These are phyloP conservation scores for Juncus effusus DNA, from an alignment of 176 grass and related monocot species.

Conservation along the genomic window DNA sequence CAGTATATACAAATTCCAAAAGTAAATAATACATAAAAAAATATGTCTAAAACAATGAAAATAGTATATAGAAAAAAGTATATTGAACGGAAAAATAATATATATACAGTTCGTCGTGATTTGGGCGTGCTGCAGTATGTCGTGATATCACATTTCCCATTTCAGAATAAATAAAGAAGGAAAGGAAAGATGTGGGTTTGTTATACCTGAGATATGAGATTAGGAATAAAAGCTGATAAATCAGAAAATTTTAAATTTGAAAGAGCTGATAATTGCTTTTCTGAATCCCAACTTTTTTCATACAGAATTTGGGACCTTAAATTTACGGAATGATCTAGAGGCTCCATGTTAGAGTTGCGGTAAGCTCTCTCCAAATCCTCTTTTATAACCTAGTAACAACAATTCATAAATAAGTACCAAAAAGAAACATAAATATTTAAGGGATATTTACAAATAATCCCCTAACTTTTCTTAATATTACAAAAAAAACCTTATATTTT, in stretches of 20 bases:
- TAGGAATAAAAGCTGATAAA: conserved; percentile 49
- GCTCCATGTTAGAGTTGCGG: conserved; percentile 83
- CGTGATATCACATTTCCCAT: too few relatives aligned
- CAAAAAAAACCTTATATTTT: too few relatives aligned
- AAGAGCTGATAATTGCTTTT: conserved; percentile 65
- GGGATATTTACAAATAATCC: background rate
- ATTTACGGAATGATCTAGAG: conserved; percentile 78
- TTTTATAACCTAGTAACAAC: conserved; percentile 68
- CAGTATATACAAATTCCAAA: background rate
- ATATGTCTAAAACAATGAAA: too few relatives aligned
- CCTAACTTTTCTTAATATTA: too few relatives aligned
- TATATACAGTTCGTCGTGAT: too few relatives aligned
- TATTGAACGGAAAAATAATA: too few relatives aligned
- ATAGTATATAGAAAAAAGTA: too few relatives aligned
- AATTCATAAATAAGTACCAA: background rate
- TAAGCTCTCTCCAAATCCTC: conserved; percentile 86
- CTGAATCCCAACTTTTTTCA: conserved; percentile 67
- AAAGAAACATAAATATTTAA: background rate
- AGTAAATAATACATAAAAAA: too few relatives aligned
- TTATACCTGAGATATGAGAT: conserved; percentile 69
- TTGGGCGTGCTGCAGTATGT: too few relatives aligned
- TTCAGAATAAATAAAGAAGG: too few relatives aligned
- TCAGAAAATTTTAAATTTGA: conserved; percentile 57
- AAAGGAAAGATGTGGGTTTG: background rate
- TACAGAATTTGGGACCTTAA: conserved; percentile 75